Conservation (phyloP, 331 rosid genomes). For the Quercus tomentella region DNA sequence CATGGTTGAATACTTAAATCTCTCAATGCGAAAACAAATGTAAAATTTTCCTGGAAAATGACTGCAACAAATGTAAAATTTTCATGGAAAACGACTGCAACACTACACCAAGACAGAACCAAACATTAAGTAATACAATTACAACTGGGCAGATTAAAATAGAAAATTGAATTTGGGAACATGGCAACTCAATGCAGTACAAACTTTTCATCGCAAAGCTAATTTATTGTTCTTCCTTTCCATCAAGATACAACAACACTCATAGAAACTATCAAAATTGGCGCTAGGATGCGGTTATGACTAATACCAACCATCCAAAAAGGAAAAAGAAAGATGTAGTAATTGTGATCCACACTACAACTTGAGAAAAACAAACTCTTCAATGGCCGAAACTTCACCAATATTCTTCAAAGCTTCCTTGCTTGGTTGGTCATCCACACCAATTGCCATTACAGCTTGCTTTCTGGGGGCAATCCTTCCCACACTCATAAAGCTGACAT, state of each 20-base stretch:
- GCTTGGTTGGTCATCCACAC: conserved; percentile 83
- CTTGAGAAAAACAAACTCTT: conserved; percentile 91
- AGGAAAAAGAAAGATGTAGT: background rate
- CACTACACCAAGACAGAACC: background rate
- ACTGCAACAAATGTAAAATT: too few relatives aligned
- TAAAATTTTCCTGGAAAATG: too few relatives aligned
- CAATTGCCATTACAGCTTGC: conserved; percentile 99
- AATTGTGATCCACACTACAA: conserved; percentile 35
- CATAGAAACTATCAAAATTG: conserved; percentile 35
- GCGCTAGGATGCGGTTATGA: conserved; percentile 14
- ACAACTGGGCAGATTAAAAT: background rate
- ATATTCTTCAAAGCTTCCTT: conserved; percentile 75
- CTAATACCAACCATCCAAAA: conserved; percentile 13
- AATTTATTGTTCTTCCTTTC: conserved; percentile 20
- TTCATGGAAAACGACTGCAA: too few relatives aligned
- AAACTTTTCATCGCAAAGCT: conserved; percentile 1
- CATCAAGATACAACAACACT: conserved; percentile 16
- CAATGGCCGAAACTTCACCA: conserved; percentile 76
- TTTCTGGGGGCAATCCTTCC: conserved; percentile 96
- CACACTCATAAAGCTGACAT: conserved; percentile 86
- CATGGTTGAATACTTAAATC: too few relatives aligned
- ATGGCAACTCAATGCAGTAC: background rate
- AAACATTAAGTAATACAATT: background rate
- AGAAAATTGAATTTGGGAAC: background rate
- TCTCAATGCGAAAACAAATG: too few relatives aligned